Evolutionary conservation across 116 monocot species (phyloP).

Genomic region (Trichopus zeylanicus): DNA sequence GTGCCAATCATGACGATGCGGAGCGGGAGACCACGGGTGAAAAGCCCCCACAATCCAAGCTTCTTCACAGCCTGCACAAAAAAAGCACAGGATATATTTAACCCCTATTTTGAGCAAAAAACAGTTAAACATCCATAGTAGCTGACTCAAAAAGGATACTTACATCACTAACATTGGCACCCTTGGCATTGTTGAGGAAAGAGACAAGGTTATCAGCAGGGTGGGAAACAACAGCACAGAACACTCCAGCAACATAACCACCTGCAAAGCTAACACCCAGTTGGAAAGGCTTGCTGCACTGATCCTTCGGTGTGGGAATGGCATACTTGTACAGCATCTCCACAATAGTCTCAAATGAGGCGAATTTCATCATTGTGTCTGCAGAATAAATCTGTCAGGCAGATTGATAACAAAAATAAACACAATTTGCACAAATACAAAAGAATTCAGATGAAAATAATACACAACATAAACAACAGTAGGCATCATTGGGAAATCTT

Average conservation of each 20-base stretch:
- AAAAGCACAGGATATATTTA: neutral
- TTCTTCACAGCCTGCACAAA: slow-evolving; percentile 56
- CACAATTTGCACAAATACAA: neutral
- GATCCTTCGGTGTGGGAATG: slow-evolving; percentile 55
- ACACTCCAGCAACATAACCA: slow-evolving; percentile 67
- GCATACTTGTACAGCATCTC: slow-evolving; percentile 67
- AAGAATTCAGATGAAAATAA: too few species aligned
- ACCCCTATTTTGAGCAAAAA: too few species aligned
- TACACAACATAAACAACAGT: too few species aligned
- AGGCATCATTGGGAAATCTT: too few species aligned
- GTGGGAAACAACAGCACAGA: slow-evolving; percentile 79
- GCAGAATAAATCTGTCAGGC: slow-evolving; percentile 6
- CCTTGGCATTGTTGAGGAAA: slow-evolving; percentile 81
- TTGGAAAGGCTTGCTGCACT: slow-evolving; percentile 59
- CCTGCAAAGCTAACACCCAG: slow-evolving; percentile 67
- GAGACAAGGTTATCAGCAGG: slow-evolving; percentile 92
- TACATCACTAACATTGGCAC: slow-evolving; percentile 71
- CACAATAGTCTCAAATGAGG: slow-evolving; percentile 68
- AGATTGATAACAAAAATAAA: neutral
- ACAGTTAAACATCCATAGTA: too few species aligned
- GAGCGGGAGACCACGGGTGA: slow-evolving; percentile 57
- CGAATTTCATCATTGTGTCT: slow-evolving; percentile 95
- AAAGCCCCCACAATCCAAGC: slow-evolving; percentile 53
- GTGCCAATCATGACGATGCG: slow-evolving; percentile 63
- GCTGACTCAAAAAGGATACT: slow-evolving; percentile 10